phyloP scores from a whole-genome alignment of 2,329 filamentous ascomycete genomes.

The Mycogone perniciosa region DNA sequence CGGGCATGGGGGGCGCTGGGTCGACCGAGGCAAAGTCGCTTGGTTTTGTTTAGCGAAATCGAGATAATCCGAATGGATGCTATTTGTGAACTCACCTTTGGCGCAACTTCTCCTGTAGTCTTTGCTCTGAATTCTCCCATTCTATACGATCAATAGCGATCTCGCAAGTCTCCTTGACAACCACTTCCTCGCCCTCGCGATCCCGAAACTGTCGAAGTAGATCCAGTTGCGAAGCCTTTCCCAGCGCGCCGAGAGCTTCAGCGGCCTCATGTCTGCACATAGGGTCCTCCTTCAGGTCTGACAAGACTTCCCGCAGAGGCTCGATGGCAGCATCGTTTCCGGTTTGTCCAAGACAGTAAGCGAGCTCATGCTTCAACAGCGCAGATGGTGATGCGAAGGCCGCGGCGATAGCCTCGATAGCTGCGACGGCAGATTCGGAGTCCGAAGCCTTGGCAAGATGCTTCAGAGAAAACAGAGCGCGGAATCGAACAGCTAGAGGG shows the following conservation, averaged over 20 bases:
- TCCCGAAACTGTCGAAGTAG: slow-evolving; percentile 70
- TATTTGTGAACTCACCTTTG: slow-evolving; percentile 56
- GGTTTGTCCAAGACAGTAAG: slow-evolving; percentile 93
- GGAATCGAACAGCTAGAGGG: slow-evolving; percentile 82
- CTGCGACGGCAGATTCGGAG: slow-evolving; percentile 46
- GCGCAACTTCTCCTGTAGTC: slow-evolving; percentile 69
- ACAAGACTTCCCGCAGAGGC: slow-evolving; percentile 65
- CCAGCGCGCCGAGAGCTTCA: slow-evolving; percentile 85
- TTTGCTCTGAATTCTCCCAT: slow-evolving; percentile 76
- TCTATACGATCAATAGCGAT: slow-evolving; percentile 90
- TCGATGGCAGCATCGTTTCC: slow-evolving; percentile 68
- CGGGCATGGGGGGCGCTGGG: slow-evolving; percentile 80
- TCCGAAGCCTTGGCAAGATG: slow-evolving; percentile 70
- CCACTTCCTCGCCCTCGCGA: slow-evolving; percentile 65
- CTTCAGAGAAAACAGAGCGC: slow-evolving; percentile 95
- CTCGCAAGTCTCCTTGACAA: slow-evolving; percentile 92
- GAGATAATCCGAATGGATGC: slow-evolving; percentile 11
- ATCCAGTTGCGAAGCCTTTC: slow-evolving; percentile 65
- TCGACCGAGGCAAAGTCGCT: slow-evolving; percentile 96
- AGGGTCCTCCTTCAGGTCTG: slow-evolving; percentile 74
- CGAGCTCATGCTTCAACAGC: slow-evolving; percentile 90
- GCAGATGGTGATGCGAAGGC: slow-evolving; percentile 80
- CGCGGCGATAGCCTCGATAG: slow-evolving; percentile 77
- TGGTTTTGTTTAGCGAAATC: slow-evolving; percentile 23
- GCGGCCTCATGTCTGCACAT: slow-evolving; percentile 98